Percentiles rank a stretch among this genome's conserved stretches.
Conservation (phyloP, 768 basidiomycete genomes). For the Leccinum fibrillosum region DNA sequence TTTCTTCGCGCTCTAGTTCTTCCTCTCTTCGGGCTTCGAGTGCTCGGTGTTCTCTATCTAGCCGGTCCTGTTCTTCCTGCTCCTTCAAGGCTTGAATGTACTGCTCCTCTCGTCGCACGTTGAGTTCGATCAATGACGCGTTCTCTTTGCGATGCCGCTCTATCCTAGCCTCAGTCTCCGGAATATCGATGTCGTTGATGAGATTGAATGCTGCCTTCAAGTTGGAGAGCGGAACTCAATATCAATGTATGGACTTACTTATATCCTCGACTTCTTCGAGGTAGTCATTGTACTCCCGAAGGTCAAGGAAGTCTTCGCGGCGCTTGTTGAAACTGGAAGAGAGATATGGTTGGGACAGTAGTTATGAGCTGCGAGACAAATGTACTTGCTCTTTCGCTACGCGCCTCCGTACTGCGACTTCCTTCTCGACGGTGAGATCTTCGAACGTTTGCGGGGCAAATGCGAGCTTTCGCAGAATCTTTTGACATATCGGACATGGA, state of each 20-base stretch:
- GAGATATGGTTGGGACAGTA: conserved; percentile 2
- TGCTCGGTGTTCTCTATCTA: conserved; percentile 67
- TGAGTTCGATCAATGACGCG: conserved; percentile 77
- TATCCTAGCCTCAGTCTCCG: conserved; percentile 81
- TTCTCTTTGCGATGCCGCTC: conserved; percentile 77
- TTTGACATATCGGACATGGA: conserved; percentile 91
- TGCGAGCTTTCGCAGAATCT: conserved; percentile 85
- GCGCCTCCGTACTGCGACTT: conserved; percentile 83
- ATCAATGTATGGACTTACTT: conserved; percentile 39
- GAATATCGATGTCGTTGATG: conserved; percentile 81
- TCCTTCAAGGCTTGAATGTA: conserved; percentile 69
- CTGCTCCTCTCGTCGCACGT: conserved; percentile 77
- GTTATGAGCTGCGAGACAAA: background rate
- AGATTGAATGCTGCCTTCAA: conserved; percentile 79
- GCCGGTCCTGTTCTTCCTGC: conserved; percentile 76
- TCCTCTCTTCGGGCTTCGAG: conserved; percentile 62
- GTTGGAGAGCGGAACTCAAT: background rate
- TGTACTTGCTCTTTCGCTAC: conserved; percentile 79
- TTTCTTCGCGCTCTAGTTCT: conserved; percentile 74
- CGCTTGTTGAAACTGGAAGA: conserved; percentile 85
- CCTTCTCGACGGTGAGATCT: conserved; percentile 89
- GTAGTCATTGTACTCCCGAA: conserved; percentile 88
- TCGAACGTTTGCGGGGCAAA: conserved; percentile 96
- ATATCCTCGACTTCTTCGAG: conserved; percentile 96
- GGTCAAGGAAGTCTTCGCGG: conserved; percentile 80